Conservation (phyloP, 768 basidiomycete species). For the Fistulinella prunicolor region DNA sequence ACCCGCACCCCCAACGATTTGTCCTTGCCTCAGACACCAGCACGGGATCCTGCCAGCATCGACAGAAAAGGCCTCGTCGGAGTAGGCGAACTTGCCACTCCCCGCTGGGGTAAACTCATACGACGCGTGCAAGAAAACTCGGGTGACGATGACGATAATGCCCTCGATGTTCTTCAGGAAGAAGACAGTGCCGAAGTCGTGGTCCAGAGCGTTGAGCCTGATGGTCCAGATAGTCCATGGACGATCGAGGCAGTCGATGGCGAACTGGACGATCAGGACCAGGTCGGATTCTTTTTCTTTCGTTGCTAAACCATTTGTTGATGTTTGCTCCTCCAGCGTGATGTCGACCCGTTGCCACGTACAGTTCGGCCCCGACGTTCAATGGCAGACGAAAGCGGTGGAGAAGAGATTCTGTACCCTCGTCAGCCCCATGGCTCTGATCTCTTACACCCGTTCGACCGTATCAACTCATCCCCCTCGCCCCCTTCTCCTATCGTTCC, state of each 20-base stretch:
- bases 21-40: conserved; percentile 67
- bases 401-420: conserved; percentile 87
- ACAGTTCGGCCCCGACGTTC: conserved; percentile 61
- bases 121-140: conserved; percentile 36
- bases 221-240: conserved; percentile 76
- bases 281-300: conserved; percentile 41
- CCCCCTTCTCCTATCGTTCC: conserved; percentile 26
- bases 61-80: conserved; percentile 89
- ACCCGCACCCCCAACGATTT: conserved; percentile 49
- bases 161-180: conserved; percentile 30
- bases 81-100: conserved; percentile 95
- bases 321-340: conserved; percentile 34
- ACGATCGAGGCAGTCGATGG: conserved; percentile 86
- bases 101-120: conserved; percentile 75
- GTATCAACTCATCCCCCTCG: conserved; percentile 32
- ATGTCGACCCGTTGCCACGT: conserved; percentile 44
- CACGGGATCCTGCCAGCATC: conserved; percentile 71
- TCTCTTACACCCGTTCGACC: conserved; percentile 31
- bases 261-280: conserved; percentile 66
- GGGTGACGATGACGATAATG: conserved; percentile 40
- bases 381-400: conserved; percentile 79
- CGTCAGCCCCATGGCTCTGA: conserved; percentile 46
- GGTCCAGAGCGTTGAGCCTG: conserved; percentile 42
- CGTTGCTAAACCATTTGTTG: background rate
- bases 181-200: conserved; percentile 32